These are phyloP conservation scores for Lepidium sativum DNA, from an alignment of 345 rosid species.

Conservation along the genomic window DNA sequence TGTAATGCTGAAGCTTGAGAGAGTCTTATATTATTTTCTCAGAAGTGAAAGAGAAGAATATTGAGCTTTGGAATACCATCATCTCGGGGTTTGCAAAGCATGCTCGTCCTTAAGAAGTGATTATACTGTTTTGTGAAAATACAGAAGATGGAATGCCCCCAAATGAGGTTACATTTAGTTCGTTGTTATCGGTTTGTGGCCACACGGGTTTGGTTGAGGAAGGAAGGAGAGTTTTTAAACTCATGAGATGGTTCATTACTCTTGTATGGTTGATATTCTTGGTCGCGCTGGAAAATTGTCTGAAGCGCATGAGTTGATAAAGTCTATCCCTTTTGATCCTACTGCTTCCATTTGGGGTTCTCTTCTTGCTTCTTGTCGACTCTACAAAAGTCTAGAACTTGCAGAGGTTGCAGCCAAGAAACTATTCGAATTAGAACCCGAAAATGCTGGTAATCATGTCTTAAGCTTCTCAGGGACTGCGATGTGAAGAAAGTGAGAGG, in stretches of 20 bases:
- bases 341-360: slow-evolving; percentile 83
- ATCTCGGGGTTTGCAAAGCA: slow-evolving; percentile 73
- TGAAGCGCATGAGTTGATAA: slow-evolving; percentile 58
- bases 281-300: slow-evolving; percentile 49
- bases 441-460: slow-evolving; percentile 71
- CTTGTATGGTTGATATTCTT: slow-evolving; percentile 87
- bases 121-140: slow-evolving; percentile 79
- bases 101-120: slow-evolving; percentile 46
- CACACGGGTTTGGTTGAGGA: slow-evolving; percentile 66
- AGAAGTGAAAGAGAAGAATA: slow-evolving; percentile 37
- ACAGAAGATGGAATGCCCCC: slow-evolving; percentile 58
- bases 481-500: slow-evolving; percentile 59
- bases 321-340: slow-evolving; percentile 52
- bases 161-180: slow-evolving; percentile 58
- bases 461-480: slow-evolving; percentile 43
- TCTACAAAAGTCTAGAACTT: slow-evolving; percentile 45
- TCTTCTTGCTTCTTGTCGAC: slow-evolving; percentile 63
- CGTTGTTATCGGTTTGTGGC: slow-evolving; percentile 64
- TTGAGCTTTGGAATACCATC: slow-evolving; percentile 69
- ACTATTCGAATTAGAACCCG: slow-evolving; percentile 61
- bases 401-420: slow-evolving; percentile 66
- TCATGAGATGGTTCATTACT: slow-evolving; percentile 64
- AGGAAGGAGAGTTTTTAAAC: slow-evolving; percentile 46
- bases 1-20: slow-evolving; percentile 68
- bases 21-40: slow-evolving; percentile 56